Conservation (phyloP, 345 rosid species). For the Iberis pinnata region DNA sequence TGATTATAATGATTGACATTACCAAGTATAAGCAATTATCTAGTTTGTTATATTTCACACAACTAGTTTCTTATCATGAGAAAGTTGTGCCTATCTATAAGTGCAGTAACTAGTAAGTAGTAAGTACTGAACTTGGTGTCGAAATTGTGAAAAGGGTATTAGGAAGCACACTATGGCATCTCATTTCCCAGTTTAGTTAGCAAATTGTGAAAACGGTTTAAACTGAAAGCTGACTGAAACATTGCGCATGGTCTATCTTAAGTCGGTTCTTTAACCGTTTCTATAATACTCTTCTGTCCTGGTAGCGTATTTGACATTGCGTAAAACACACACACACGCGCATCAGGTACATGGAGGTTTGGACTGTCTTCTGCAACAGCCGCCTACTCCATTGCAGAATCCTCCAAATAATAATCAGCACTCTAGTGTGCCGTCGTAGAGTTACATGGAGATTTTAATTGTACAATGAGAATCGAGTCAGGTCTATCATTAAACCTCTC, state of each 20-base stretch:
- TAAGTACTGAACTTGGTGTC: not conserved
- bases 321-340: not conserved
- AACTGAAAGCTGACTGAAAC: not conserved
- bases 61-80: too few relatives aligned
- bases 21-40: too few relatives aligned
- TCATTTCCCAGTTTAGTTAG: too few relatives aligned
- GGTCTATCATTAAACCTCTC: not conserved
- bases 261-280: not conserved
- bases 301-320: not conserved
- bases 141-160: not conserved
- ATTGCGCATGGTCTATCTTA: not conserved
- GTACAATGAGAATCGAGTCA: conserved; percentile 15
- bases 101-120: too few relatives aligned
- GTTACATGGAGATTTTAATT: conserved; percentile 5
- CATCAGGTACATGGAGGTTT: conserved; percentile 18
- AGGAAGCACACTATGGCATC: not conserved
- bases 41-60: too few relatives aligned
- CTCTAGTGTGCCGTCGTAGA: conserved; percentile 18
- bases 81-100: conserved; percentile 4
- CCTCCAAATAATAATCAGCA: conserved; percentile 6
- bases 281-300: not conserved
- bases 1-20: too few relatives aligned
- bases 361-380: conserved; percentile 9
- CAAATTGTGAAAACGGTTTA: not conserved
- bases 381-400: conserved; percentile 1